Conservation (phyloP, 2,329 filamentous ascomycete genomes). For the Colletotrichum viniferum region DNA sequence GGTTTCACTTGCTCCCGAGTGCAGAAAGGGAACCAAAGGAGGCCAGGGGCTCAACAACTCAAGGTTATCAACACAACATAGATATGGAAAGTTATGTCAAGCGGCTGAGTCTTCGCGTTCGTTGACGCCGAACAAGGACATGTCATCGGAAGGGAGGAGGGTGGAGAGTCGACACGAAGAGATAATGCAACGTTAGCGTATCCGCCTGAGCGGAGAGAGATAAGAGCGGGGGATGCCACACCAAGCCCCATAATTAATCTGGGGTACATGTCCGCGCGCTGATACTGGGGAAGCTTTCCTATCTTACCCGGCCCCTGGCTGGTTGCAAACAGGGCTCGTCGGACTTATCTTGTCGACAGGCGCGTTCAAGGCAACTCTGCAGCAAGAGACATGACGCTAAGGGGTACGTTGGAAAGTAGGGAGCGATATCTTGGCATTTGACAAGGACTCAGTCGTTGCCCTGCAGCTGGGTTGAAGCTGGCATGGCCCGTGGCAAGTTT, state of each 20-base stretch:
- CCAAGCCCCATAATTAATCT: neutral
- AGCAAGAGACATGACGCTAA: neutral
- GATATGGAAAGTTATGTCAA: neutral
- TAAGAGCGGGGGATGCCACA: neutral
- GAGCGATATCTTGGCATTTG: neutral
- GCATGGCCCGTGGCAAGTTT: neutral
- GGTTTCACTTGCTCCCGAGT: neutral
- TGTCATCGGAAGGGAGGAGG: neutral
- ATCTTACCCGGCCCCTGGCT: neutral
- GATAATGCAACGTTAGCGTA: neutral
- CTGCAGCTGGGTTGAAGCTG: neutral
- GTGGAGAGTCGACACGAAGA: neutral
- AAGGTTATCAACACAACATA: neutral
- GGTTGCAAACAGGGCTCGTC: neutral
- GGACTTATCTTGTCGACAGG: neutral
- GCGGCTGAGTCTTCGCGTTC: neutral
- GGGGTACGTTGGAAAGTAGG: neutral
- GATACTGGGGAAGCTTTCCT: conserved; percentile 8
- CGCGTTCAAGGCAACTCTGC: neutral
- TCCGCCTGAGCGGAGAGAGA: neutral
- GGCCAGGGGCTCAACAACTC: neutral
- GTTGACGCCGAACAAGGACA: neutral
- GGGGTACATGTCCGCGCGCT: neutral
- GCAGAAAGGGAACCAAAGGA: neutral
- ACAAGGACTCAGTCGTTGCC: neutral